Conservation (phyloP, 140 eudicot genomes). For the Cichorium intybus region DNA sequence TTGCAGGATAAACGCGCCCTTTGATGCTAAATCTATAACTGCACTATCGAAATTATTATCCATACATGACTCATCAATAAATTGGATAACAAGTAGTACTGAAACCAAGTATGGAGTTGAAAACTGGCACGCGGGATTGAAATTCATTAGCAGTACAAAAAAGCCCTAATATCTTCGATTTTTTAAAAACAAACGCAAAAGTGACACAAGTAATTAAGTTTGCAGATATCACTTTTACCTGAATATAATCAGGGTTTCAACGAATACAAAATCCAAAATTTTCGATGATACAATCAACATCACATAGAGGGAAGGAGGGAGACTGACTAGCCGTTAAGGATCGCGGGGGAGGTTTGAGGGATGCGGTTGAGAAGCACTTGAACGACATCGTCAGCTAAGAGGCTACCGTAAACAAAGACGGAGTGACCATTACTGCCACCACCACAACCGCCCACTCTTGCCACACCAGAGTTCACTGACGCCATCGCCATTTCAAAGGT, state of each 20-base stretch:
- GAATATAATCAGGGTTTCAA: no score
- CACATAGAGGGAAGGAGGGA: constrained; percentile 12
- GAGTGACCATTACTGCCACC: constrained; percentile 26
- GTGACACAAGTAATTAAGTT: constrained; percentile 3
- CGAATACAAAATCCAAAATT: background rate
- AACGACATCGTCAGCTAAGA: constrained; percentile 83
- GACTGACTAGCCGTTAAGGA: constrained; percentile 64
- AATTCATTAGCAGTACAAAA: background rate
- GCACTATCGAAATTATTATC: background rate
- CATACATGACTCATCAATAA: background rate
- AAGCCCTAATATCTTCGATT: background rate
- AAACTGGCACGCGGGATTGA: background rate
- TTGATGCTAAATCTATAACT: constrained; percentile 93
- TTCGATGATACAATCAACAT: background rate
- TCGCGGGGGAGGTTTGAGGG: constrained; percentile 68
- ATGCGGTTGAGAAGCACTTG: constrained; percentile 62
- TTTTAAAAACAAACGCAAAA: no score
- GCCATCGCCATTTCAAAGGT: constrained; percentile 23
- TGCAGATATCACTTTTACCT: no score
- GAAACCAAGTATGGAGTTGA: background rate
- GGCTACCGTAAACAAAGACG: constrained; percentile 92
- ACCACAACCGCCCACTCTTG: background rate
- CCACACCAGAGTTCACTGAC: constrained; percentile 18
- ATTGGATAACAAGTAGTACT: constrained; percentile 10
- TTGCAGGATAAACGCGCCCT: constrained; percentile 91